Conservation (phyloP, 768 basidiomycete species). For the Psilocybe cyanescens region DNA sequence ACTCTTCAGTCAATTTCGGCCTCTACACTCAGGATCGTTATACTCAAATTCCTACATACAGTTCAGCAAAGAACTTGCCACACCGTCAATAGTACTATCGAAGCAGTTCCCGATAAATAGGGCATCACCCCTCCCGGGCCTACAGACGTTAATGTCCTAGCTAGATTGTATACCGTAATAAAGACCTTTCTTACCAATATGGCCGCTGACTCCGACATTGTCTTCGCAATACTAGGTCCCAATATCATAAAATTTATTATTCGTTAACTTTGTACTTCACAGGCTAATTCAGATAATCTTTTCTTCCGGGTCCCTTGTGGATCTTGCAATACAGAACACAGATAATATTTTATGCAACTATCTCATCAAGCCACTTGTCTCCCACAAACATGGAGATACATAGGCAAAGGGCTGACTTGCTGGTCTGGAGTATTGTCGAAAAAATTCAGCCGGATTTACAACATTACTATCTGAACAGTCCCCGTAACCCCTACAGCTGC, state of each 20-base stretch:
- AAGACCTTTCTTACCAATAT: slow-evolving; percentile 36
- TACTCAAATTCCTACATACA: too few species aligned
- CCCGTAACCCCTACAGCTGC: slow-evolving; percentile 13
- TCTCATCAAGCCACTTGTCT: slow-evolving; percentile 24
- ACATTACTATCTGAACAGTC: neutral
- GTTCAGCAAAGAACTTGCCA: too few species aligned
- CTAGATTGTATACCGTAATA: slow-evolving; percentile 47
- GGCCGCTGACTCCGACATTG: slow-evolving; percentile 43
- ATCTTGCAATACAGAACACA: slow-evolving; percentile 29
- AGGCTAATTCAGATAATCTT: too few species aligned
- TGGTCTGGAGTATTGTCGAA: slow-evolving; percentile 25
- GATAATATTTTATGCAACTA: slow-evolving; percentile 28
- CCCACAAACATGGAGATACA: slow-evolving; percentile 22
- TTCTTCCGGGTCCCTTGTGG: slow-evolving; percentile 24
- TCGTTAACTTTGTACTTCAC: too few species aligned
- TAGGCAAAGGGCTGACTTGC: slow-evolving; percentile 23
- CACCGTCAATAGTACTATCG: too few species aligned
- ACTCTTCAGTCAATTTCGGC: too few species aligned
- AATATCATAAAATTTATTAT: too few species aligned
- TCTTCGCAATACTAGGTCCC: slow-evolving; percentile 27
- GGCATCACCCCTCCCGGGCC: too few species aligned
- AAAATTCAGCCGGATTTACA: slow-evolving; percentile 18
- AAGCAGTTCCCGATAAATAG: too few species aligned
- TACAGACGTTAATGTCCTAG: slow-evolving; percentile 31
- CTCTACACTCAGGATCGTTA: too few species aligned